These are phyloP conservation scores for Penicillium sp. DNA, from an alignment of 2,329 filamentous ascomycete genomes.

Conservation along the genomic window DNA sequence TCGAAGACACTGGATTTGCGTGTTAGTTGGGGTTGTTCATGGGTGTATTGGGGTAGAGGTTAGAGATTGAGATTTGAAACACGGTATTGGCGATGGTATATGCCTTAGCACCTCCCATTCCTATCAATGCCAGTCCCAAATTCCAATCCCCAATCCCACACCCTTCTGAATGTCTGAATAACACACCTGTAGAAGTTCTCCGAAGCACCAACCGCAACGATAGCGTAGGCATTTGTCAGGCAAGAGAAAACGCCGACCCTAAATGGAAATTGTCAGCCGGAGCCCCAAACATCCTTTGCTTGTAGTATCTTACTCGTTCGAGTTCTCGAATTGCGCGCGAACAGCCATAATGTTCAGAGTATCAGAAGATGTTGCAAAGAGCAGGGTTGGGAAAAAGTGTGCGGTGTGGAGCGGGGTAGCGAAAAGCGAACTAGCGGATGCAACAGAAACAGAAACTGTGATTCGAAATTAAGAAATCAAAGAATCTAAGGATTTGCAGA, in stretches of 20 bases:
- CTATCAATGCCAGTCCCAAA: background rate
- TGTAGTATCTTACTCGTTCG: constrained; percentile 44
- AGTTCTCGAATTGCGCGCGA: constrained; percentile 53
- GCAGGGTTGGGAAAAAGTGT: constrained; percentile 3
- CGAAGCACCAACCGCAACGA: constrained; percentile 90
- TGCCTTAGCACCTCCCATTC: background rate
- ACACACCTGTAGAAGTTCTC: constrained; percentile 94
- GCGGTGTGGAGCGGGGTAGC: constrained; percentile 10
- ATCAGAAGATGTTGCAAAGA: constrained; percentile 4
- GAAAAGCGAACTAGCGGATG: constrained; percentile 10
- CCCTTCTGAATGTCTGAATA: background rate
- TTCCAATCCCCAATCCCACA: background rate
- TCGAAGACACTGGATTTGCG: constrained; percentile 75
- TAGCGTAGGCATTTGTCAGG: constrained; percentile 94
- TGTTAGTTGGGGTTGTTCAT: constrained; percentile 7
- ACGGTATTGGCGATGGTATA: background rate
- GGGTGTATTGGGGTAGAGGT: background rate
- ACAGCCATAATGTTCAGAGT: constrained; percentile 44
- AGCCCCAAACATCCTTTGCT: too few relatives aligned
- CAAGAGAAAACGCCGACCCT: constrained; percentile 97
- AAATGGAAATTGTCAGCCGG: constrained; percentile 1
- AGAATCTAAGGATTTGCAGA: background rate
- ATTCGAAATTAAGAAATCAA: background rate
- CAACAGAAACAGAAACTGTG: background rate
- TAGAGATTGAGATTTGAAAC: background rate